Conservation (phyloP, 169 alveolate genomes). For the Cryptosporidium xiaoi region DNA sequence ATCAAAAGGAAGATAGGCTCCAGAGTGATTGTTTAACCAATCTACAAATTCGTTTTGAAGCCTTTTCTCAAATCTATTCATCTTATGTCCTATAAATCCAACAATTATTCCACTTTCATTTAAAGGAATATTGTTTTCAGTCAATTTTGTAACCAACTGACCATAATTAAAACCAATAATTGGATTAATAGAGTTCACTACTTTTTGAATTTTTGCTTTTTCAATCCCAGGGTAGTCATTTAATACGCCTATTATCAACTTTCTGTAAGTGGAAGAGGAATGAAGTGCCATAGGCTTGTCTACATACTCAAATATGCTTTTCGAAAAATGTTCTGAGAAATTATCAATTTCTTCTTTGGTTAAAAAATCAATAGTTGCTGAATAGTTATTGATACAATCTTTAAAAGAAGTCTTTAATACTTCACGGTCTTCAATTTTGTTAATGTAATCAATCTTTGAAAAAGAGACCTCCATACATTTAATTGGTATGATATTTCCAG, state of each 20-base stretch:
- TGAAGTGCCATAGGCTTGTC: conserved; percentile 59
- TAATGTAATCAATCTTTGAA: neutral
- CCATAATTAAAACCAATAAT: conserved; percentile 44
- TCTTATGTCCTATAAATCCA: conserved; percentile 32
- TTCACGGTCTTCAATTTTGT: conserved; percentile 13
- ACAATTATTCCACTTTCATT: conserved; percentile 43
- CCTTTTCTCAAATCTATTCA: neutral
- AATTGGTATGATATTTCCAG: conserved; percentile 13
- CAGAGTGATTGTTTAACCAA: conserved; percentile 52
- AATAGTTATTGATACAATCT: conserved; percentile 35
- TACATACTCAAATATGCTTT: conserved; percentile 16
- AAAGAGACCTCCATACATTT: conserved; percentile 40
- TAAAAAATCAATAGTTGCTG: conserved; percentile 12
- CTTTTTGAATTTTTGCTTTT: neutral
- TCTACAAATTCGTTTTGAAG: conserved; percentile 19
- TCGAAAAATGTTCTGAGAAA: conserved; percentile 9
- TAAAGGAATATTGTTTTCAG: conserved; percentile 30
- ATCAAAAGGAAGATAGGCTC: conserved; percentile 37
- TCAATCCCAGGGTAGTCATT: conserved; percentile 39
- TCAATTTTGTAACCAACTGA: conserved; percentile 26
- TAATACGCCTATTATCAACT: conserved; percentile 6
- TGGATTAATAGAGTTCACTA: conserved; percentile 24
- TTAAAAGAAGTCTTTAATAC: conserved; percentile 1
- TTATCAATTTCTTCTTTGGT: conserved; percentile 13
- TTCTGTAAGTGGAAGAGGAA: conserved; percentile 30